Base-by-base conservation (phyloP, 1,139 yeast genomes). In the Candida mesenterica region DNA sequence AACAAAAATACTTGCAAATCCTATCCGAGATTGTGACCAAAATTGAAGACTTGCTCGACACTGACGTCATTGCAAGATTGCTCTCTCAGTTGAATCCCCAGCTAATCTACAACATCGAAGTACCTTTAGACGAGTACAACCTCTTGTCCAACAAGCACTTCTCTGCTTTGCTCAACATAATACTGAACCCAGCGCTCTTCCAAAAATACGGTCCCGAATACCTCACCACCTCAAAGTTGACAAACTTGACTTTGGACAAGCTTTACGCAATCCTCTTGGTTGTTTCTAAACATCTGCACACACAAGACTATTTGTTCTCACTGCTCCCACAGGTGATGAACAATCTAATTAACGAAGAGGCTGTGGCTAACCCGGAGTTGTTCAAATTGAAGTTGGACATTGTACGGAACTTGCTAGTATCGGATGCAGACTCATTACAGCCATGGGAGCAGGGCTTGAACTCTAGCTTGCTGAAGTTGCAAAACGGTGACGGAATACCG, bases 131-230 rank as follows among this genome's bases (percentile, higher is more conserved):
- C 37, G 50, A 17, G 49, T 62, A 3, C 41, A 60, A 23, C 50
- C 49, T 28, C 50, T 47, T 37, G 4, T 19, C 28, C 4, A 40
- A 52, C 20, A 48, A 44, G 38, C 62, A 54, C 39, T 59, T 65
- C 30, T 47, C 59, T 1, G 56, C 65, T 14, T 44, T 67, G 3
- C 44, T 65, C 28, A 64, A 65, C 36, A 38, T 62, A 16, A 44
- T 62, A 4, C 50, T 46, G 5, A 49, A 49, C 6, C 33, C 47
- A 10, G 24, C 33, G 0, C 35, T 56, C 4, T 66, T 67, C 37
- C 26, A 34, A 2, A 32, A 36, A 16, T 35, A 45, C 1, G 13
- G 15, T 14, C 31, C 37, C 1, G 31, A 36, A 8, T 50, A 48
- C 8, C 45, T 66, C 24, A 44, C 51, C 10, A 41, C 51, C 4